Percentiles rank a stretch among this genome's conserved stretches.
Evolutionary conservation across 2,329 filamentous ascomycete species (phyloP).

Genomic region (Scopulariopsis brevicaulis): DNA sequence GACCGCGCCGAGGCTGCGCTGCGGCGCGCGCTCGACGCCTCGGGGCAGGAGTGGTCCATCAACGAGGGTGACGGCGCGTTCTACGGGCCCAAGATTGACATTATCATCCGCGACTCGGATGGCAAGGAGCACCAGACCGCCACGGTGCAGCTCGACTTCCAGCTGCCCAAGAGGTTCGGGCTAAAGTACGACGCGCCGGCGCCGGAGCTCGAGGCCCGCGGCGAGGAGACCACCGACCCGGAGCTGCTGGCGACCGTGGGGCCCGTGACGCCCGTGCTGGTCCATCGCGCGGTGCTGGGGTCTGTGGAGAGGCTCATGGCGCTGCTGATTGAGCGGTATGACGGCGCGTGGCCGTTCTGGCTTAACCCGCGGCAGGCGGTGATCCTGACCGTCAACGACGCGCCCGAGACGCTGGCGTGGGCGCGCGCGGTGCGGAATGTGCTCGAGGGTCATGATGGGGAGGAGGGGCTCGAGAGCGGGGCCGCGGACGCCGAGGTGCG

Average conservation of each 20-base stretch:
- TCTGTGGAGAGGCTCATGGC: constrained; percentile 80
- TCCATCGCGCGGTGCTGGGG: constrained; percentile 76
- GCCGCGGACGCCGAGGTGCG: constrained; percentile 26
- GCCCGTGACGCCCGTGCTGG: constrained; percentile 59
- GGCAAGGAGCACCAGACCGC: constrained; percentile 84
- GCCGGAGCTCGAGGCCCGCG: constrained; percentile 46
- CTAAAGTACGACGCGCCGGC: constrained; percentile 63
- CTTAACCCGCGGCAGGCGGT: constrained; percentile 69
- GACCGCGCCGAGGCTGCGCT: constrained; percentile 28
- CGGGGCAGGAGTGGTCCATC: constrained; percentile 59
- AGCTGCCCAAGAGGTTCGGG: constrained; percentile 72
- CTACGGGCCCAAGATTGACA: constrained; percentile 87
- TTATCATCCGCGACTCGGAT: constrained; percentile 66
- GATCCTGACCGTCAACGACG: constrained; percentile 61
- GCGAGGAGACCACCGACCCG: constrained; percentile 36
- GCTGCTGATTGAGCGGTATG: constrained; percentile 71
- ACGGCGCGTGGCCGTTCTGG: constrained; percentile 80
- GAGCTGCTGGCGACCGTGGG: constrained; percentile 39
- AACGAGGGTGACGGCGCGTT: constrained; percentile 81
- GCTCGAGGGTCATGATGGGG: constrained; percentile 24
- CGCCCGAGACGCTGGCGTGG: constrained; percentile 37
- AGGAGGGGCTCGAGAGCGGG: constrained; percentile 3
- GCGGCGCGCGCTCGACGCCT: constrained; percentile 42
- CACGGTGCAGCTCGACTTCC: constrained; percentile 83
- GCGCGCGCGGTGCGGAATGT: constrained; percentile 34